phyloP scores from a whole-genome alignment of 1,139 yeast species.

The Tardiomyces blankii region DNA sequence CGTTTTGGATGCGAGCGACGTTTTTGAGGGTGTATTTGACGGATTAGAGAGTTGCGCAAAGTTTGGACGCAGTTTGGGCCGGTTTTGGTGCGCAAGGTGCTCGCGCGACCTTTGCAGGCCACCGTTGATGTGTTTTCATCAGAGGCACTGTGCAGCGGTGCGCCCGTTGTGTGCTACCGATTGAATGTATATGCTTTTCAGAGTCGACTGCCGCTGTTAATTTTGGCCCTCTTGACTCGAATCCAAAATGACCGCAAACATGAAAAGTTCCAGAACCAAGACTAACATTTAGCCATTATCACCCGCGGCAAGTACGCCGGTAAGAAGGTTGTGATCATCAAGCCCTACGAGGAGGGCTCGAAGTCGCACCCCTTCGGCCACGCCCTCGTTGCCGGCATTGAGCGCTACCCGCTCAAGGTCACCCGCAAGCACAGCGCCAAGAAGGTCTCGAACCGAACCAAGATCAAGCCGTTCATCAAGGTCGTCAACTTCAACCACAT shows the following conservation, averaged over 20 bases:
- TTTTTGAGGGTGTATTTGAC: too few species aligned
- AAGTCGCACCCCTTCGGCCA: conserved; percentile 99
- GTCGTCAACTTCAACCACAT: conserved; percentile 99
- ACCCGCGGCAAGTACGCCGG: conserved; percentile 99
- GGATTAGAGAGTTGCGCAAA: too few species aligned
- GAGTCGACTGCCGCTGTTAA: too few species aligned
- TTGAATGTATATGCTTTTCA: too few species aligned
- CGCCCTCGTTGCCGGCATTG: conserved; percentile 99
- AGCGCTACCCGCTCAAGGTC: conserved; percentile 97
- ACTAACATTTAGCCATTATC: conserved; percentile 64
- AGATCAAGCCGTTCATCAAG: conserved; percentile 99
- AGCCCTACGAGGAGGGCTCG: conserved; percentile 98
- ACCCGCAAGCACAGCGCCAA: conserved; percentile 92
- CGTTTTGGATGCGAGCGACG: conserved; percentile 30
- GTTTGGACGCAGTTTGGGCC: too few species aligned
- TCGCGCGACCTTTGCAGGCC: too few species aligned
- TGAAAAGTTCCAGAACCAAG: conserved; percentile 1
- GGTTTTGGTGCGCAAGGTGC: too few species aligned
- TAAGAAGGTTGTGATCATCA: conserved; percentile 98
- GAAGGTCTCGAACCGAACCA: conserved; percentile 95
- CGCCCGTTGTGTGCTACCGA: too few species aligned
- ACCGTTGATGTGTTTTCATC: too few species aligned
- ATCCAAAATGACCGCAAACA: too few species aligned
- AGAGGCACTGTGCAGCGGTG: too few species aligned
- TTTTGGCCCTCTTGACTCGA: too few species aligned